phyloP scores from a whole-genome alignment of 768 basidiomycete species.

The Cystobasidium tubakii region DNA sequence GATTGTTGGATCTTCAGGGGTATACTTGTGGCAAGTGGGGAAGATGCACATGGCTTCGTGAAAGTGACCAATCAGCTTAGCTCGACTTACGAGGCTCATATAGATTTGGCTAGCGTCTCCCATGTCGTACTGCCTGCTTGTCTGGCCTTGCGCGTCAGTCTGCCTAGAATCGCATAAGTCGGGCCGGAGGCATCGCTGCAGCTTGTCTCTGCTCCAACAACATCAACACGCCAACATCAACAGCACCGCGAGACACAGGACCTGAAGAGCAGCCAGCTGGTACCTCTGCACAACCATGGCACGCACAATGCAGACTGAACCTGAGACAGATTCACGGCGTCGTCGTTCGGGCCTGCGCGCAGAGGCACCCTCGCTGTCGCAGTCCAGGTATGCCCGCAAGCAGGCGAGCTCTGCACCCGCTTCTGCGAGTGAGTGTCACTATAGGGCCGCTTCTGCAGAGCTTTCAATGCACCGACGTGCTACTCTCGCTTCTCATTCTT shows the following conservation, averaged over 20 bases:
- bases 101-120: no score
- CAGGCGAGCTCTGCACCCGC: background rate
- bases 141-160: no score
- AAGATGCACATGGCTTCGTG: background rate
- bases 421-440: background rate
- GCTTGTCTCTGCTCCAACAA: conserved; percentile 4
- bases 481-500: background rate
- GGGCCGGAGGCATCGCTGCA: background rate
- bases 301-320: background rate
- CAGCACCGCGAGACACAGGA: background rate
- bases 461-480: no score
- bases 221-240: background rate
- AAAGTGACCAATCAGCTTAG: background rate
- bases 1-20: no score
- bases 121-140: no score
- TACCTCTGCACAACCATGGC: background rate
- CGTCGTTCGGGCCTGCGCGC: background rate
- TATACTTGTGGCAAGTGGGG: background rate
- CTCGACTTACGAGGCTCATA: no score
- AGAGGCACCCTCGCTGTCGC: background rate
- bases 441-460: no score
- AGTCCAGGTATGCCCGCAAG: background rate
- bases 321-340: background rate
- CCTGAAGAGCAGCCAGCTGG: background rate
- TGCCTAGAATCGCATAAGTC: no score